Percentiles rank a stretch among this genome's conserved stretches.
Evolutionary conservation across 1,139 yeast species (phyloP).

Genomic region (Taiozyma sp.): DNA sequence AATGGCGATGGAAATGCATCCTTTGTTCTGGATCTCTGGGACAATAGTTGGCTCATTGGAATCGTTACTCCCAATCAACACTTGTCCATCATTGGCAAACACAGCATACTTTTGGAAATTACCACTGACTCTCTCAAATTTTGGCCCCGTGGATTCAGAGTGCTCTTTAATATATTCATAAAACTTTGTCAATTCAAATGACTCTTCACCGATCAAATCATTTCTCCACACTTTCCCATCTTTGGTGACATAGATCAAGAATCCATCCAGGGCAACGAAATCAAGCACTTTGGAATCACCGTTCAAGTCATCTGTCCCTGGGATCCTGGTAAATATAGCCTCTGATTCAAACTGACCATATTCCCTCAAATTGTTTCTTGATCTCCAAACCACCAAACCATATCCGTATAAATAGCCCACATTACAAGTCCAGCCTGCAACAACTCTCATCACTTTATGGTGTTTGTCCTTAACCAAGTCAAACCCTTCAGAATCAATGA

Average conservation of each 20-base stretch:
- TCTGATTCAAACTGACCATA: slow-evolving; percentile 24
- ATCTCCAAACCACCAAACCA: slow-evolving; percentile 61
- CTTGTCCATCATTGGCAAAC: slow-evolving; percentile 48
- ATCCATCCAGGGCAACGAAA: slow-evolving; percentile 50
- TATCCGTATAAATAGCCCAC: slow-evolving; percentile 45
- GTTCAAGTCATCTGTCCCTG: slow-evolving; percentile 30
- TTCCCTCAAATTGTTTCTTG: slow-evolving; percentile 33
- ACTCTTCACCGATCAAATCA: slow-evolving; percentile 22
- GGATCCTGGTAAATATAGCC: slow-evolving; percentile 41
- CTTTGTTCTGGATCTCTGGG: slow-evolving; percentile 41
- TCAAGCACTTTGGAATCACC: slow-evolving; percentile 42
- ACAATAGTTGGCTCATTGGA: slow-evolving; percentile 18
- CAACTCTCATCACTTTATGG: slow-evolving; percentile 40
- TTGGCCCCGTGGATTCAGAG: slow-evolving; percentile 13
- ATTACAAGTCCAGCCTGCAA: slow-evolving; percentile 69
- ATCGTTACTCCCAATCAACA: slow-evolving; percentile 37
- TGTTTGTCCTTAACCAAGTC: slow-evolving; percentile 10
- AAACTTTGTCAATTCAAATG: slow-evolving; percentile 25
- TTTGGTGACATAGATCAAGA: slow-evolving; percentile 44
- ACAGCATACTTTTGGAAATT: slow-evolving; percentile 47
- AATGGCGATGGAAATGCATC: slow-evolving; percentile 53
- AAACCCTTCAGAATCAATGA: slow-evolving; percentile 25
- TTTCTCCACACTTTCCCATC: slow-evolving; percentile 43
- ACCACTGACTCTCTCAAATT: slow-evolving; percentile 45
- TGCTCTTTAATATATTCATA: slow-evolving; percentile 3